phyloP scores from a whole-genome alignment of 805 yeast genomes.

The Kodamaea hsintzibuensis region DNA sequence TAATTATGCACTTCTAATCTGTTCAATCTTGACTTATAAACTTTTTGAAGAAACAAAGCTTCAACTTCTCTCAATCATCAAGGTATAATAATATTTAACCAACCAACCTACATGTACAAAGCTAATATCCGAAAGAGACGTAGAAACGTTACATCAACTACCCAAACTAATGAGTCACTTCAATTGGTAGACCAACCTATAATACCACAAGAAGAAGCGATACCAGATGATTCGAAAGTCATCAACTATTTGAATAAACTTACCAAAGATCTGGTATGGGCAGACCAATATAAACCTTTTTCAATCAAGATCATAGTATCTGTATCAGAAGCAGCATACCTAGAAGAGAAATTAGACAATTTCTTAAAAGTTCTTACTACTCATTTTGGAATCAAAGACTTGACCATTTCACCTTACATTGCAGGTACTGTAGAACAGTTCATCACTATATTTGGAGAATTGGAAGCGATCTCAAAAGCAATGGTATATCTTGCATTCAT shows the following conservation, averaged over 20 bases:
- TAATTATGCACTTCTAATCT: too few relatives aligned
- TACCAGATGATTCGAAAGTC: conserved; percentile 28
- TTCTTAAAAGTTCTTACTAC: conserved; percentile 17
- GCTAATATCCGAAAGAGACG: conserved; percentile 8
- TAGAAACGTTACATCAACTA: neutral
- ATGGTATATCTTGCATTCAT: conserved; percentile 28
- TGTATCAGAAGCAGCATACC: conserved; percentile 27
- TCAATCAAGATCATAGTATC: conserved; percentile 20
- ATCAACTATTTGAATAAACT: conserved; percentile 23
- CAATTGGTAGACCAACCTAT: conserved; percentile 8
- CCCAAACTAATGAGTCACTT: conserved; percentile 2
- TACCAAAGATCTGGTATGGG: neutral
- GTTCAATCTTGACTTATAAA: too few relatives aligned
- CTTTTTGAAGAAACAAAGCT: too few relatives aligned
- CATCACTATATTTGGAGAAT: conserved; percentile 30
- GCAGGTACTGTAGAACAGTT: conserved; percentile 33
- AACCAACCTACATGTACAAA: conserved; percentile 2
- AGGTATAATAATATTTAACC: too few relatives aligned
- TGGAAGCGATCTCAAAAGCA: conserved; percentile 22
- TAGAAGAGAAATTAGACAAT: conserved; percentile 17
- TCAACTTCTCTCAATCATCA: too few relatives aligned
- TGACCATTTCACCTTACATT: conserved; percentile 20
- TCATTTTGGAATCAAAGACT: conserved; percentile 22
- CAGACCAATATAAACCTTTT: conserved; percentile 6
- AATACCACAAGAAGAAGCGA: conserved; percentile 10